Base-by-base conservation (phyloP, 257 asterid species). In the Fraxinus anomala region DNA sequence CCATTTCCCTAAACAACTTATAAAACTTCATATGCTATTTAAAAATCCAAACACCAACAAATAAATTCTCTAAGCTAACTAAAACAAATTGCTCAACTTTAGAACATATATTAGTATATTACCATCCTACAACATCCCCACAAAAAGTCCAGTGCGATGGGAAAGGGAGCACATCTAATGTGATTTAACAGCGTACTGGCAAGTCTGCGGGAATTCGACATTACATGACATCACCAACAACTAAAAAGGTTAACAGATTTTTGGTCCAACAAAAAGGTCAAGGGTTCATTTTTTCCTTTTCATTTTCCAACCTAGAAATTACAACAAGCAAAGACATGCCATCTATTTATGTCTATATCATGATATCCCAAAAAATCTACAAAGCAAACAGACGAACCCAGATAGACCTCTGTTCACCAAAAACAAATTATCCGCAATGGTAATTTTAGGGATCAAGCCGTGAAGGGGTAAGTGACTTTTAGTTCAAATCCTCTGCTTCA, bases 41-140 rank as follows among this genome's bases (percentile, higher is more conserved):
- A 70, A 28, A 30, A 70, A 44, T 16, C 37, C 51, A 54, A 61
- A 49, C 5, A 73, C 71, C 26, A 71, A 72, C 21, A 47, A 34
- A 71, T 79, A 77, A 76, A 78, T 24, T 66, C 71, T 70, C 44
- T 75, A 54, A 82, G 56, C 74, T 65, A 76, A 31, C 31, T 31
- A 51, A 63, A 73, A 73, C 12, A 33, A 81, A 11, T 7, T 28
- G 47, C 30, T 34, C 59, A 47, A 44, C 33, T 3, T 9, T 21
- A 21, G 68, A 61, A 10, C 61, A 21, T 56, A 6, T 19, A 21
- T 37, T 8, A 42, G 5, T 9, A 39, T 39, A 3, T 59, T 21
- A 21, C 30, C 30, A 14, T 24, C 30, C 16, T 21, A 73, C 39
- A 70, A 73, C 82, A 70, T 76, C 72, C 65, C 19, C 66, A 67